Percentiles rank a stretch among this genome's conserved stretches.
These are phyloP conservation scores for Anisodus tanguticus DNA, from an alignment of 257 asterid species.

Conservation along the genomic window DNA sequence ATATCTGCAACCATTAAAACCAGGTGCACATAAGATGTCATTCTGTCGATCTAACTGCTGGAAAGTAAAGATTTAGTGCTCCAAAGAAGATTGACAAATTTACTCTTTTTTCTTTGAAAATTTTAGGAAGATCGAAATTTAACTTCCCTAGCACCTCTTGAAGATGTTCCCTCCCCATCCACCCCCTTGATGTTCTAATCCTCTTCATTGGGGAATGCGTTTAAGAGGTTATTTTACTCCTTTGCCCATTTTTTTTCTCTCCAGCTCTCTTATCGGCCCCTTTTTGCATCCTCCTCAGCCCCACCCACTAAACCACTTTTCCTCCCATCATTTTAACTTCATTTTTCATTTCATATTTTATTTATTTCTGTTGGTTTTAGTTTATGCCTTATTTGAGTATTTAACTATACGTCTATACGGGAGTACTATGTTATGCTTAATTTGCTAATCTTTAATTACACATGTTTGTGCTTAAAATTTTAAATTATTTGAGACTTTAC, in stretches of 20 bases:
- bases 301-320: not conserved
- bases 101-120: not conserved
- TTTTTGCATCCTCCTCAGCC: accelerated
- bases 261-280: not conserved
- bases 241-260: not conserved
- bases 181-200: not conserved
- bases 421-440: not conserved
- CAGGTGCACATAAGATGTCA: not conserved
- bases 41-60: not conserved
- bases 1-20: constrained; percentile 55
- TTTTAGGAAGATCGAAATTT: not conserved
- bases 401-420: not conserved
- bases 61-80: not conserved
- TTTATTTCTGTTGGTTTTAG: not conserved
- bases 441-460: not conserved
- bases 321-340: not conserved
- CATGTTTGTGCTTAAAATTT: not conserved
- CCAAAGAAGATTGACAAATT: not conserved
- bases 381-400: not conserved
- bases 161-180: not conserved
- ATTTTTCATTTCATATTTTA: not conserved
- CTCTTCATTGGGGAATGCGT: not conserved
- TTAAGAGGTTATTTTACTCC: not conserved
- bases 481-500: too few relatives aligned
- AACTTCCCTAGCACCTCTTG: not conserved